Conservation (phyloP, 148 eudicot genomes). For the Silene conica region DNA sequence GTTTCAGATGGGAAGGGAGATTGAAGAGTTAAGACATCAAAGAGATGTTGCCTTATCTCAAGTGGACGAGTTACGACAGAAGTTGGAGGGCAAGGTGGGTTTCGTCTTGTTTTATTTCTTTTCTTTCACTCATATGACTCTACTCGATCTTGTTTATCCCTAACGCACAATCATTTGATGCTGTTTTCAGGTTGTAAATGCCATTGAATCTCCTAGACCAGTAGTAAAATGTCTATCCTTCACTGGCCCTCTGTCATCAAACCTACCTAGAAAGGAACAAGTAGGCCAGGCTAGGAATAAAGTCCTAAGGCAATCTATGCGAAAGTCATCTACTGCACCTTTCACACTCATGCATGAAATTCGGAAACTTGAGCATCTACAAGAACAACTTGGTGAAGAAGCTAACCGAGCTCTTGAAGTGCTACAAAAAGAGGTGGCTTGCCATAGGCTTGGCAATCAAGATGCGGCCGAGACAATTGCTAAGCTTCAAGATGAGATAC, state of each 20-base stretch:
- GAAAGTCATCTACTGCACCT: conserved; percentile 90
- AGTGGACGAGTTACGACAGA: conserved; percentile 69
- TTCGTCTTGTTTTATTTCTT: conserved; percentile 8
- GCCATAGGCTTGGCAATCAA: conserved; percentile 91
- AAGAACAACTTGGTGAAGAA: conserved; percentile 94
- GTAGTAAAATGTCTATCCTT: conserved; percentile 73
- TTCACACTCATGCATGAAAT: conserved; percentile 93
- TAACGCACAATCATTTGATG: background rate
- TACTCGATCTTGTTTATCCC: background rate
- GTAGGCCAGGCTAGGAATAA: conserved; percentile 43
- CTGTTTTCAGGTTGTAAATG: conserved; percentile 34
- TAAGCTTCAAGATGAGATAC: conserved; percentile 79
- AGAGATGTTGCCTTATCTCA: conserved; percentile 79
- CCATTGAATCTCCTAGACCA: conserved; percentile 50
- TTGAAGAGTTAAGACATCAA: conserved; percentile 80
- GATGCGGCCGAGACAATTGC: conserved; percentile 97
- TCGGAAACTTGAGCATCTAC: conserved; percentile 89
- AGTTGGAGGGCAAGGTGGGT: conserved; percentile 57
- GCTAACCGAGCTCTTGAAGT: conserved; percentile 93
- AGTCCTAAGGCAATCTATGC: conserved; percentile 54
- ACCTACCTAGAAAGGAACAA: conserved; percentile 46
- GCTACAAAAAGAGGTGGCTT: conserved; percentile 85
- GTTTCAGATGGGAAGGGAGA: conserved; percentile 76
- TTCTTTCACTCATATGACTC: background rate
- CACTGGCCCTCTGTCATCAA: conserved; percentile 49